These are phyloP conservation scores for Trametes cubensis DNA, from an alignment of 768 basidiomycete species.

Conservation along the genomic window DNA sequence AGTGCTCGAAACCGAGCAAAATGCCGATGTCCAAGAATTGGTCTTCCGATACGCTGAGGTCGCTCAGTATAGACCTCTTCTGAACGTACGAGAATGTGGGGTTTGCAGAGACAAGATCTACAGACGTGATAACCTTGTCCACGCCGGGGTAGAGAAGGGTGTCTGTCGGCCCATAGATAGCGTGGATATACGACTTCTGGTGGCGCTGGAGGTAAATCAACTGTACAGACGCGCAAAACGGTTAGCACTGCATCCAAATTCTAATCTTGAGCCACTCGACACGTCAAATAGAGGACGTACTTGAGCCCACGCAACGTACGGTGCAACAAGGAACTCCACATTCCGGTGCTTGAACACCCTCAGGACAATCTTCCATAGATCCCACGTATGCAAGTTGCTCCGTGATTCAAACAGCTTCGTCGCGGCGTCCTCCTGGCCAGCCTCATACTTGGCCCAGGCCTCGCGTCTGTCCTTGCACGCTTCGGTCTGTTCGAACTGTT, in stretches of 20 bases:
- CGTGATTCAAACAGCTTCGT: slow-evolving; percentile 81
- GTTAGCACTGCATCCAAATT: slow-evolving; percentile 1
- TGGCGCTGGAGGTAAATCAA: slow-evolving; percentile 95
- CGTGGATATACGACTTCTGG: slow-evolving; percentile 90
- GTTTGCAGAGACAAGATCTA: slow-evolving; percentile 70
- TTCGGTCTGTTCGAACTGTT: slow-evolving; percentile 53
- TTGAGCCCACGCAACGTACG: slow-evolving; percentile 95
- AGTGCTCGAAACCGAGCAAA: slow-evolving; percentile 86
- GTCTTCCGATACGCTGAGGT: slow-evolving; percentile 73
- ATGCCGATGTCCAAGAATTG: slow-evolving; percentile 95
- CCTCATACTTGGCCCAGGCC: slow-evolving; percentile 94
- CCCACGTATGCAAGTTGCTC: slow-evolving; percentile 74
- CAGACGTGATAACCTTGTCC: slow-evolving; percentile 86
- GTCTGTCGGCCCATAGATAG: slow-evolving; percentile 90
- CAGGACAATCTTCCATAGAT: slow-evolving; percentile 92
- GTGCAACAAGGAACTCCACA: slow-evolving; percentile 95
- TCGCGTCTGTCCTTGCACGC: slow-evolving; percentile 76
- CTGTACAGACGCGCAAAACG: slow-evolving; percentile 43
- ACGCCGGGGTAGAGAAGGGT: slow-evolving; percentile 85
- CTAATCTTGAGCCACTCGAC: slow-evolving; percentile 8
- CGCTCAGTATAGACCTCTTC: slow-evolving; percentile 71
- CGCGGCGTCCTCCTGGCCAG: slow-evolving; percentile 87
- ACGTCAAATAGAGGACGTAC: slow-evolving; percentile 49
- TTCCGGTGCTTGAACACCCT: slow-evolving; percentile 92
- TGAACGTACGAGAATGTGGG: slow-evolving; percentile 85